phyloP scores from a whole-genome alignment of 352 stramenopile species.

The Phytophthora meadii region DNA sequence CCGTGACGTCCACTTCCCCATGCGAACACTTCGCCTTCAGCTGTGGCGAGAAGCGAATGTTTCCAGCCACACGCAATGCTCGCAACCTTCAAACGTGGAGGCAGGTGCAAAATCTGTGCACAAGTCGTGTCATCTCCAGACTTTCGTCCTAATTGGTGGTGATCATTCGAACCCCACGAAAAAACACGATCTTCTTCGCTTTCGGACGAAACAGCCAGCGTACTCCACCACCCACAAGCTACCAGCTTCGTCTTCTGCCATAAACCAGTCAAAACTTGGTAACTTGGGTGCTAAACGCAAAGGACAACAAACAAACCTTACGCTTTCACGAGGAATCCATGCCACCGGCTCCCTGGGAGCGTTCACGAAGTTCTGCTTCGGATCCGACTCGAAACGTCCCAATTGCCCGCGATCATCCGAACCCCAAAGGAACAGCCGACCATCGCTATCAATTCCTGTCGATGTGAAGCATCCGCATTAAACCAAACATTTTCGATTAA shows the following conservation, averaged over 20 bases:
- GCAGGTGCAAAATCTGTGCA: constrained; percentile 27
- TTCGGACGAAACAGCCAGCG: constrained; percentile 45
- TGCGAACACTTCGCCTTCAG: constrained; percentile 56
- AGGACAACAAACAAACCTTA: constrained; percentile 2
- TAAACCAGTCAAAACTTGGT: background rate
- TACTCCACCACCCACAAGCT: constrained; percentile 80
- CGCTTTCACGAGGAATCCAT: constrained; percentile 21
- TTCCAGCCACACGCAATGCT: constrained; percentile 87
- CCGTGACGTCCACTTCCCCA: constrained; percentile 79
- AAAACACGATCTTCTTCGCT: constrained; percentile 26
- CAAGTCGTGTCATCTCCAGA: background rate
- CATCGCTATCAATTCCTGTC: constrained; percentile 34
- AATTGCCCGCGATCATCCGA: constrained; percentile 69
- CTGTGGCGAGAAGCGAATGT: constrained; percentile 69
- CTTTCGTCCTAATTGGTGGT: constrained; percentile 53
- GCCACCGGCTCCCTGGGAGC: constrained; percentile 5
- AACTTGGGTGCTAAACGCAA: too few species aligned
- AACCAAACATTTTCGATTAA: constrained; percentile 14
- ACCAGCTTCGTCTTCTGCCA: constrained; percentile 44
- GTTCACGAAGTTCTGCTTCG: constrained; percentile 13
- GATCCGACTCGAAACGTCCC: constrained; percentile 15
- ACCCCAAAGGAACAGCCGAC: constrained; percentile 73
- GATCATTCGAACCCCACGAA: constrained; percentile 68
- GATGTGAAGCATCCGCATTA: too few species aligned
- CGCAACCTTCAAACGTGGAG: constrained; percentile 38